Evolutionary conservation across 495 filamentous ascomycete species (phyloP).

Genomic region (Podospora pseudoanserina): DNA sequence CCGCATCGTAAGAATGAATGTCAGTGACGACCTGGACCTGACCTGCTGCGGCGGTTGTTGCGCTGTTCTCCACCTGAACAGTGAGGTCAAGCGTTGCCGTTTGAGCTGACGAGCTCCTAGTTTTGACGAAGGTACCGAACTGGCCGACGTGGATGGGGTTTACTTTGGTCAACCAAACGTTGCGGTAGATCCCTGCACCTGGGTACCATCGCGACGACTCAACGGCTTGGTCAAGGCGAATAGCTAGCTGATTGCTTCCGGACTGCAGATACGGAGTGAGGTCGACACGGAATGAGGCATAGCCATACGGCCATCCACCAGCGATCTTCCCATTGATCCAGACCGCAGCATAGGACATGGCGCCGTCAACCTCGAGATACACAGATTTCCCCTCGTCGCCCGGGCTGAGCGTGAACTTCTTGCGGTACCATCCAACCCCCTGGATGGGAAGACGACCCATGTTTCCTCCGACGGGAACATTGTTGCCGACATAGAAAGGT

Average conservation of each 20-base stretch:
- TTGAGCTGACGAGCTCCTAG: slow-evolving; percentile 33
- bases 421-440: slow-evolving; percentile 51
- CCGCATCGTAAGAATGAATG: slow-evolving; percentile 25
- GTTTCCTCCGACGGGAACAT: slow-evolving; percentile 48
- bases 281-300: slow-evolving; percentile 47
- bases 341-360: slow-evolving; percentile 47
- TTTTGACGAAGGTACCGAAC: slow-evolving; percentile 45
- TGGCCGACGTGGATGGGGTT: slow-evolving; percentile 41
- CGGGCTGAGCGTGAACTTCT: slow-evolving; percentile 29
- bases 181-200: slow-evolving; percentile 49
- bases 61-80: slow-evolving; percentile 41
- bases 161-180: slow-evolving; percentile 48
- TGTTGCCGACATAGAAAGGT: slow-evolving; percentile 35
- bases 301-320: slow-evolving; percentile 51
- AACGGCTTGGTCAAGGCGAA: slow-evolving; percentile 45
- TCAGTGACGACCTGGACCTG: slow-evolving; percentile 32
- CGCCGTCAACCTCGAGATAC: slow-evolving; percentile 48
- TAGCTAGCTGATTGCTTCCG: slow-evolving; percentile 43
- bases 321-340: slow-evolving; percentile 49
- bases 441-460: slow-evolving; percentile 56
- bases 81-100: slow-evolving; percentile 39
- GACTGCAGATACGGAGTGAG: slow-evolving; percentile 42
- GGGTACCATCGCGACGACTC: slow-evolving; percentile 50
- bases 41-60: slow-evolving; percentile 14
- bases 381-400: slow-evolving; percentile 37